Evolutionary conservation across 805 yeast genomes (phyloP), one percentile per base, ranked within the genome.

Genomic region (Candida berthetii): DNA sequence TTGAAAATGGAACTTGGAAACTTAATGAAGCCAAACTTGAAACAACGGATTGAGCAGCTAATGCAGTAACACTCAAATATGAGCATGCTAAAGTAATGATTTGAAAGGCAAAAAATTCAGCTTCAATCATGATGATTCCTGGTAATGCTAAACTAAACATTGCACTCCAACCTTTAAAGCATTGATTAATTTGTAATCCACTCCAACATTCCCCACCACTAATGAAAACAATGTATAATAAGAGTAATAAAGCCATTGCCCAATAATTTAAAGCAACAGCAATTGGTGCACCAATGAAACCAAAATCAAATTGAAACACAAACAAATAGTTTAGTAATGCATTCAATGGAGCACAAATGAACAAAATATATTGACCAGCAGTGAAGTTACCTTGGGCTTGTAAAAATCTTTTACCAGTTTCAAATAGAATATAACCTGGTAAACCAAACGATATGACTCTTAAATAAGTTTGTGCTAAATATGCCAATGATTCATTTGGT

Each of bases 261-360:
- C 93, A 85, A 54, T 83, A 84, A 15, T 85, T 80, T 18, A 82
- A 61, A 1, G 78, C 77, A 25, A 82, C 81, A 8, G 95, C 90
- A 7, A 82, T 66, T 2, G 96, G 95, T 0, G 96, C 93, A 1
- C 96, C 96, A 31, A 77, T 61, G 54, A 66, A 88, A 0, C 96
- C 96, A 82, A 1, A 17, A 2, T 22, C 58, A 35, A 18, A 88
- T 95, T 34, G 17, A 22, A 34, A 34, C 5, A 34, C 36, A 37
- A 88, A 66, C 2, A 75, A 52, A 65, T 83, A 87, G 52, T 86
- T 85, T 40, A 84, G 57, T 2, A 81, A 33, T 16, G 80, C 65
- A 55, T 84, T 85, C 29, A 82, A 44, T 2, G 96, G 96, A 0
- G 88, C 79, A 39, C 85, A 78, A 13, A 85, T 48, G 25, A 74